phyloP scores from a whole-genome alignment of 768 basidiomycete species.

The Hortiboletus campestris region DNA sequence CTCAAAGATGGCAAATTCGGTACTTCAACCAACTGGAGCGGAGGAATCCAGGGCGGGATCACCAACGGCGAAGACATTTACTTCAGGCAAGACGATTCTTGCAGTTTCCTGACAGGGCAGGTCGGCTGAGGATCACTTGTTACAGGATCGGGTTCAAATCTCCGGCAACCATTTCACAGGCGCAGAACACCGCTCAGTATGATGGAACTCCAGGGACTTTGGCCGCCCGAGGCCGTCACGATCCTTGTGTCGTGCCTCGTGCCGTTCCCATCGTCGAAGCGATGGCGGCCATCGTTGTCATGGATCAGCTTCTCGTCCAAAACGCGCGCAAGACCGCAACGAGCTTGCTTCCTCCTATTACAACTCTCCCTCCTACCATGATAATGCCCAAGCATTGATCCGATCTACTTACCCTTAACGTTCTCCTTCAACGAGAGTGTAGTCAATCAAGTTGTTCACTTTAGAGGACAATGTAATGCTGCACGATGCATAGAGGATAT shows the following conservation, averaged over 20 bases:
- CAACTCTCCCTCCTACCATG: constrained; percentile 93
- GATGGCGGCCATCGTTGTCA: constrained; percentile 93
- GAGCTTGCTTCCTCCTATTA: constrained; percentile 75
- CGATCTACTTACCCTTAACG: not conserved
- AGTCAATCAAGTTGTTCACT: not conserved
- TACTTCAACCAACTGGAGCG: constrained; percentile 93
- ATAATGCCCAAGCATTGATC: constrained; percentile 50
- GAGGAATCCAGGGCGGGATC: constrained; percentile 97
- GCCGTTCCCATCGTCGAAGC: constrained; percentile 98
- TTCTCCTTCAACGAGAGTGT: constrained; percentile 3
- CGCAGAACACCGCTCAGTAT: constrained; percentile 89
- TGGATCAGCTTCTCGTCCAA: constrained; percentile 92
- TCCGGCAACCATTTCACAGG: constrained; percentile 94
- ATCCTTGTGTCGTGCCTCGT: constrained; percentile 95
- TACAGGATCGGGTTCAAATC: constrained; percentile 93
- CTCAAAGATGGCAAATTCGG: constrained; percentile 69
- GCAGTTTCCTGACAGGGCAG: not conserved
- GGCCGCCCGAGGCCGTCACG: constrained; percentile 91
- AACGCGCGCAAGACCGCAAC: constrained; percentile 76
- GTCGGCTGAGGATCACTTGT: constrained; percentile 9
- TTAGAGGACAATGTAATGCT: not conserved
- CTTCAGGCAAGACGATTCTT: constrained; percentile 66
- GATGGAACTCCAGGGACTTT: constrained; percentile 86
- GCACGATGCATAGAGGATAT: constrained; percentile 8
- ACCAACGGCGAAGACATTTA: constrained; percentile 97